Conservation (phyloP, 1,284 basidiomycete species). For the Xerocomus minutiporus region DNA sequence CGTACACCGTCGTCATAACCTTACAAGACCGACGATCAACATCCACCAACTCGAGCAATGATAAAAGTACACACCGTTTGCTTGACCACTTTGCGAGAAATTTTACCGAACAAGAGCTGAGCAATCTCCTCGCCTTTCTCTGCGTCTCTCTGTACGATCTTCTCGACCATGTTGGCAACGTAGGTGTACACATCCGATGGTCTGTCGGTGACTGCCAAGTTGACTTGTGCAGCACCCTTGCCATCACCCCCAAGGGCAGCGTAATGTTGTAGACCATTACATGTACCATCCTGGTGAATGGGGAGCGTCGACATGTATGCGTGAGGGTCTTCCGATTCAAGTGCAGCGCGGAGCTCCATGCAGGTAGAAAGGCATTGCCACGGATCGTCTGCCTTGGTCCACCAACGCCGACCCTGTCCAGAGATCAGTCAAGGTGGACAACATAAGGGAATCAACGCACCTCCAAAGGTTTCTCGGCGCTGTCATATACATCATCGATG, state of each 20-base stretch:
- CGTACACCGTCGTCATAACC: constrained; percentile 99
- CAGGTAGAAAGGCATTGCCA: constrained; percentile 97
- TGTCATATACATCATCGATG: constrained; percentile 78
- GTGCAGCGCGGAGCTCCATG: constrained; percentile 78
- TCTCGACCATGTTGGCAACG: constrained; percentile 82
- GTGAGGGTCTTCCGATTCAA: constrained; percentile 71
- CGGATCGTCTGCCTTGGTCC: constrained; percentile 90
- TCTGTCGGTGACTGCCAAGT: constrained; percentile 79
- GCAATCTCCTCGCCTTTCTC: constrained; percentile 53
- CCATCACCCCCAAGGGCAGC: constrained; percentile 94
- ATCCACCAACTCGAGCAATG: background rate
- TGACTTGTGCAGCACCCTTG: constrained; percentile 89
- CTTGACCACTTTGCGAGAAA: constrained; percentile 95
- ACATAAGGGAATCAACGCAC: constrained; percentile 36
- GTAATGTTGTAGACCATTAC: constrained; percentile 98
- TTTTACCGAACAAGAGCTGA: constrained; percentile 68
- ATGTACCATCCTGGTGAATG: constrained; percentile 97
- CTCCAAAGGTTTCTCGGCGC: constrained; percentile 80
- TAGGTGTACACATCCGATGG: constrained; percentile 96
- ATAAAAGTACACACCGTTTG: constrained; percentile 65
- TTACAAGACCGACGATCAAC: constrained; percentile 23
- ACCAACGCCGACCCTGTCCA: constrained; percentile 72
- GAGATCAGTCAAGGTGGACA: constrained; percentile 8
- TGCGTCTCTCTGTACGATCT: constrained; percentile 36
- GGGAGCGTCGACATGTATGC: constrained; percentile 76